Base-by-base conservation (phyloP, 306 rosid genomes). In the Prinsepia uniflora region DNA sequence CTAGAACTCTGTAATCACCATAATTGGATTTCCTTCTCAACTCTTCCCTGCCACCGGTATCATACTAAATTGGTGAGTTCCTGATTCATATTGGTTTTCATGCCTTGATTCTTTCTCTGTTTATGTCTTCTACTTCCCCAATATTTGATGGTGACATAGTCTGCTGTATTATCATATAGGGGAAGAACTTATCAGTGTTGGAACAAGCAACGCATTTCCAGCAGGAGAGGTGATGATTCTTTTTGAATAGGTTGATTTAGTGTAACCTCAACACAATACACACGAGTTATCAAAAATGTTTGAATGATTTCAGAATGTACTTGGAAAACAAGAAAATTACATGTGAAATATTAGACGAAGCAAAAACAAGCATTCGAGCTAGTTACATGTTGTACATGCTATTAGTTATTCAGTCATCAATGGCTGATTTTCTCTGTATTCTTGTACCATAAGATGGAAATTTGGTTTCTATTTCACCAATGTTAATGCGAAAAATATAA, bases 201-300 rank as follows among this genome's bases (percentile, higher is more conserved):
- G 95, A 83, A 72, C 78, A 83, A 67, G 87, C 80, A 78, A 70
- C 72, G 54, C 81, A 82, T 61, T 68, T 78, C 82, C 14, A 79
- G 77, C 72, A 85, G 80, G 80, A 44, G 55, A 78, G 77, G 72
- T 44, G 55, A 73, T 43, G 19, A 19, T 18, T 10, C 39, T 5
- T 30, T 55, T 2, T n/a, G 13, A 12, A 7, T 22, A 64, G 46
- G 24, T 24, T 72, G 67, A 63, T 43, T 10, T 18, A 7, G 10
- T 59, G 59, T 56, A 19, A 72, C 50, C 13, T 63, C 49, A n/a
- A 40, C 9, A 19, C 50, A 18, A 18, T 9, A 40, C 63, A 53
- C 15, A 54, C 13, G 19, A 19, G 5, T 22, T 20, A 9, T 19
- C 3, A 8, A 54, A 54, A 69, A 53, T 9, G 40, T 65, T 0